phyloP scores from a whole-genome alignment of 2,329 filamentous ascomycete genomes.

The Botrytis hyacinthi region DNA sequence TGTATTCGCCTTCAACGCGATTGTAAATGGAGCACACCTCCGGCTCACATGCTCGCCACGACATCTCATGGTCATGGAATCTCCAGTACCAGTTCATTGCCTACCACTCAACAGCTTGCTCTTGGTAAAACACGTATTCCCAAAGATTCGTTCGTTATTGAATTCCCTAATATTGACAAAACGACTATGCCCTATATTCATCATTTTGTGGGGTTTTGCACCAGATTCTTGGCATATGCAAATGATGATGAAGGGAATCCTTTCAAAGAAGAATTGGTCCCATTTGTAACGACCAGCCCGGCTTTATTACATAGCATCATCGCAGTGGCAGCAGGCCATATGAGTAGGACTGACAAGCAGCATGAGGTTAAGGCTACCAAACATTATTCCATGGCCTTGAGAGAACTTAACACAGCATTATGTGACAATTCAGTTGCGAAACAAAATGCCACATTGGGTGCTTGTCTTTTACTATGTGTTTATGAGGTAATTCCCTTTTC shows the following conservation, averaged over 20 bases:
- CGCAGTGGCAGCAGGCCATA: constrained; percentile 36
- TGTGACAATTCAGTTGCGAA: constrained; percentile 32
- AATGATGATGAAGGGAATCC: constrained; percentile 38
- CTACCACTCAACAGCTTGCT: constrained; percentile 18
- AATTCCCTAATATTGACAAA: constrained; percentile 35
- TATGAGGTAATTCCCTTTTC: constrained; percentile 32
- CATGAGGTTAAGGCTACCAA: constrained; percentile 33
- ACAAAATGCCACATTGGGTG: constrained; percentile 34
- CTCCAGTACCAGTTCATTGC: constrained; percentile 10
- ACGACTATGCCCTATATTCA: constrained; percentile 36
- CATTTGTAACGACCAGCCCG: constrained; percentile 31
- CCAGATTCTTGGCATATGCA: constrained; percentile 35
- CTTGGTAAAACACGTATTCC: constrained; percentile 20
- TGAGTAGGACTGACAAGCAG: constrained; percentile 31
- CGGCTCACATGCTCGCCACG: constrained; percentile 17
- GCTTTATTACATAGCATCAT: constrained; percentile 37
- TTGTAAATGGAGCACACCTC: constrained; percentile 32
- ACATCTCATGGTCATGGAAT: constrained; percentile 18
- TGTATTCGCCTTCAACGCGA: constrained; percentile 35
- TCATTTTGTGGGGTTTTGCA: constrained; percentile 38
- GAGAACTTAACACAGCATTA: constrained; percentile 31
- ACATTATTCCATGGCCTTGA: constrained; percentile 34
- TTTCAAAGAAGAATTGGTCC: constrained; percentile 35
- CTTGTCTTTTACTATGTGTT: constrained; percentile 37
- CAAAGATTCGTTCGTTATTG: constrained; percentile 36